Evolutionary conservation across 768 basidiomycete genomes (phyloP), one percentile per base, ranked within the genome.

Genomic region (Trichaptum fuscoviolaceum): DNA sequence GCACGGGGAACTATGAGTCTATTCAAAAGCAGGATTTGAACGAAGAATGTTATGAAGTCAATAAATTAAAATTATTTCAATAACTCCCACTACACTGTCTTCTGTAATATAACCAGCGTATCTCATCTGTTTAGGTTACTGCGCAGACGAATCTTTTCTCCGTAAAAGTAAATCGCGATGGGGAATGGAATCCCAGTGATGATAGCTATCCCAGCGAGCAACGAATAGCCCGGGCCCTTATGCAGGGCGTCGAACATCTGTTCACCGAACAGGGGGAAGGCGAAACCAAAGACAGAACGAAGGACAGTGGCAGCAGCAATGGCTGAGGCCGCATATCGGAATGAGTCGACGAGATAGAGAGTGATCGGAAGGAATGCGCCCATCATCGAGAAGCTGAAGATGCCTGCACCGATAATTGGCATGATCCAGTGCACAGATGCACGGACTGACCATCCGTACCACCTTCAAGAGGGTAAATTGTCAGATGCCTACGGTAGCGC

Each of bases 361-460:
- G 84, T 83, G 63, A 90, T 88, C 0, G 88, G 88, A 35, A 90
- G 79, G 80, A 30, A 57, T 26, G 10, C 71, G 58, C 87, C 86
- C 87, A 90, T 87, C 78, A 89, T 76, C 6, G 82, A 85, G 66
- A 89, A 88, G 6, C 85, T 83, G 70, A 82, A 86, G 62, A 86
- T 83, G 0, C 79, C 81, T 3, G 85, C 80, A 4, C 87, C 87
- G 62, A 86, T 82, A 68, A 90, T 87, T 9, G 89, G 89, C 85
- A 91, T 87, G 35, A 91, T 89, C 89, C 89, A 91, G 70, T 91
- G 89, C 0, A 85, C 69, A 60, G 76, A 75, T 0, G 85, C 84
- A 66, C 88, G 78, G 3, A 89, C 90, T n/a, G 90, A 89, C 91
- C 90, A 92, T 23, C 91, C 91, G 71, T 90, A 92, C 90, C 90